phyloP scores from a whole-genome alignment of 163 green algal genomes.

The Chlorella variabilis region DNA sequence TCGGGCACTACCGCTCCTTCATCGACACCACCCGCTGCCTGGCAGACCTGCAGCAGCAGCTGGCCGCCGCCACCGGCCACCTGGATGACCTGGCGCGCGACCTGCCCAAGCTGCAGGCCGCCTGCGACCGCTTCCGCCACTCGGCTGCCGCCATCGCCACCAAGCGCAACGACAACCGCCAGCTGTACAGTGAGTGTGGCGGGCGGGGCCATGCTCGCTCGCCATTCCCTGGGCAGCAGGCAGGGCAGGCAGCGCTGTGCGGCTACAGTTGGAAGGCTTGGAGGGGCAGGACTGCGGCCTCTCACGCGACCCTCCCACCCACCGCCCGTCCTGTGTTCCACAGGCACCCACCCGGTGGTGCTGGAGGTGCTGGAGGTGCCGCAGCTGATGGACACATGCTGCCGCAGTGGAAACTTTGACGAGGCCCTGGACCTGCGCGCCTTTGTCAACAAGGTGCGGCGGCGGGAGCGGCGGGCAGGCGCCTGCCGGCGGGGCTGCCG shows the following conservation, averaged over 20 bases:
- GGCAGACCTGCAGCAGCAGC: constrained; percentile 61
- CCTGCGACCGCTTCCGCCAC: constrained; percentile 68
- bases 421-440: constrained; percentile 96
- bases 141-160: constrained; percentile 55
- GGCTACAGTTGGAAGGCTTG: neutral
- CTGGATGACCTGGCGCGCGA: constrained; percentile 50
- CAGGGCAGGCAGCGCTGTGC: no score
- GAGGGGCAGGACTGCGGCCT: neutral
- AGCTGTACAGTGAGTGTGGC: constrained; percentile 32
- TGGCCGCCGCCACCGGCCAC: constrained; percentile 31
- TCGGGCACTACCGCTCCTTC: constrained; percentile 70
- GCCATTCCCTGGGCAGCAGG: no score
- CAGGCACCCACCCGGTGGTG: constrained; percentile 70
- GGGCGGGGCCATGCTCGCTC: no score
- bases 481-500: no score
- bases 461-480: no score
- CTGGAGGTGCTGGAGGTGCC: constrained; percentile 96
- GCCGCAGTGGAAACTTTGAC: constrained; percentile 95
- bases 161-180: constrained; percentile 60
- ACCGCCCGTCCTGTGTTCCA: no score
- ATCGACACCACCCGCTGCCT: constrained; percentile 71
- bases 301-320: no score
- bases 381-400: constrained; percentile 96
- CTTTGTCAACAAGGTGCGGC: constrained; percentile 72
- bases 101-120: constrained; percentile 69